Conservation (phyloP, 176 grass and related monocot genomes). For the Rhynchospora pubera region DNA sequence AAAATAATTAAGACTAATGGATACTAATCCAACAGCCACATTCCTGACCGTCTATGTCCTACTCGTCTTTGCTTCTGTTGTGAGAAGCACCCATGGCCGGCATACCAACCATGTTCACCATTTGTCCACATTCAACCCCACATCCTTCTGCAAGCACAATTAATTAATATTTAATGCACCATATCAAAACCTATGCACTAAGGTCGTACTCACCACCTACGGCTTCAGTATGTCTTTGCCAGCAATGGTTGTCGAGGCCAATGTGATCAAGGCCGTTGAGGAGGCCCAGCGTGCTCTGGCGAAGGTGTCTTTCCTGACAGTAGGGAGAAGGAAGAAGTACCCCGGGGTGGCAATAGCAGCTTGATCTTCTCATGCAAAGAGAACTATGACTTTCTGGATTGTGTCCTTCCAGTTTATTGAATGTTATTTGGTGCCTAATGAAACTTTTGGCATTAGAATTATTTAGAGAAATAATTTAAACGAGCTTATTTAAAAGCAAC, state of each 20-base stretch:
- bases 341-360: neutral
- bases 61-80: neutral
- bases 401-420: neutral
- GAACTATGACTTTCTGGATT: conserved; percentile 4
- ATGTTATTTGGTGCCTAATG: neutral
- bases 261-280: neutral
- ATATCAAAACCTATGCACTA: neutral
- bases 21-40: neutral
- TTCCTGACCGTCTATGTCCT: neutral
- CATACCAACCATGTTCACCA: neutral
- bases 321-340: conserved; percentile 2
- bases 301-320: neutral
- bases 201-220: neutral
- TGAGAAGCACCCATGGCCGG: neutral
- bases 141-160: neutral
- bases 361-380: conserved; percentile 3
- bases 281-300: neutral
- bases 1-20: neutral
- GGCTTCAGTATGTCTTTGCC: neutral
- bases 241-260: conserved; percentile 1
- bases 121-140: neutral
- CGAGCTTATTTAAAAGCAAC: neutral
- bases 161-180: neutral
- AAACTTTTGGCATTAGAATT: neutral
- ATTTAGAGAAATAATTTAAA: neutral